Conservation (phyloP, 768 basidiomycete species). For the Russula abietina region DNA sequence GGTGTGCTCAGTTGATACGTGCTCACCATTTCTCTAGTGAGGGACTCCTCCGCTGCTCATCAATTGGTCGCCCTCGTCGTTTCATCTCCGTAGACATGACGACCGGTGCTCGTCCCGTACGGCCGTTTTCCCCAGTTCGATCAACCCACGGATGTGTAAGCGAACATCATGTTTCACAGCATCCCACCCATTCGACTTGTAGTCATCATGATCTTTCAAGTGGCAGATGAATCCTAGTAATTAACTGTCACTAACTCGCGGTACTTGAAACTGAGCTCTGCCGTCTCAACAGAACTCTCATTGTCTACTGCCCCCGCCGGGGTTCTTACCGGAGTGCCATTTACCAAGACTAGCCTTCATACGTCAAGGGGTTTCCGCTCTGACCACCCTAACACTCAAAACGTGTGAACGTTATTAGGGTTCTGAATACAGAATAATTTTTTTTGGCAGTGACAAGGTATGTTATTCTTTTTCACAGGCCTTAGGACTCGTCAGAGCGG, state of each 20-base stretch:
- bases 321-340: background rate
- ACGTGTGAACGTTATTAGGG: background rate
- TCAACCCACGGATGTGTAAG: background rate
- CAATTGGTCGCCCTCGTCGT: background rate
- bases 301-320: background rate
- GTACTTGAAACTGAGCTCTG: background rate
- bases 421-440: background rate
- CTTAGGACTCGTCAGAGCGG: background rate
- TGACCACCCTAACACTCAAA: background rate
- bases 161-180: background rate
- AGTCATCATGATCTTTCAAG: background rate
- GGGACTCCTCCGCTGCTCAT: background rate
- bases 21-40: background rate
- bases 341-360: background rate
- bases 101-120: background rate
- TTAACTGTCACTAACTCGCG: background rate
- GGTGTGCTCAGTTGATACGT: background rate
- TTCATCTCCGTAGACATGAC: background rate
- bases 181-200: background rate
- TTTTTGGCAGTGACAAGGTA: background rate
- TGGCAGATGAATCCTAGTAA: background rate
- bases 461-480: background rate
- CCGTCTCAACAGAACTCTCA: background rate
- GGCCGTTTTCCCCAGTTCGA: background rate
- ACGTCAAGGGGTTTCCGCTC: background rate